A percentile compares a stretch with the other conserved stretches of the same genome.
phyloP scores from a whole-genome alignment of 2,329 filamentous ascomycete genomes.

The Chaetothyriales sp. region DNA sequence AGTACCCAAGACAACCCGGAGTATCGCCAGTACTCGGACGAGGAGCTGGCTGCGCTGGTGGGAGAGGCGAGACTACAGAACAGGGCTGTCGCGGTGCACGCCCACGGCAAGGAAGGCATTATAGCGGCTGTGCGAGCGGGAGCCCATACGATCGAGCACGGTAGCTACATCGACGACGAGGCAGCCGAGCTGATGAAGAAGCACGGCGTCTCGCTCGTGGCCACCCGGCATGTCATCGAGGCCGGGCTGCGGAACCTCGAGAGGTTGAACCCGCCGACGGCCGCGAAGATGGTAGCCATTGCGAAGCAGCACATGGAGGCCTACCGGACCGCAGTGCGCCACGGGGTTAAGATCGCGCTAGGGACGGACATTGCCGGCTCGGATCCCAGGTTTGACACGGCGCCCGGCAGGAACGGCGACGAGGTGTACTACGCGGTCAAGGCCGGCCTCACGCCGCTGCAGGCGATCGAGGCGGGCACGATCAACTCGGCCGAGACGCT shows the following conservation, averaged over 20 bases:
- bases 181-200: conserved; percentile 32
- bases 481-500: conserved; percentile 34
- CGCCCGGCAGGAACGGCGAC: conserved; percentile 32
- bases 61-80: conserved; percentile 30
- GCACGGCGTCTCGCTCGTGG: conserved; percentile 32
- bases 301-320: conserved; percentile 26
- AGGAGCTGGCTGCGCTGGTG: conserved; percentile 33
- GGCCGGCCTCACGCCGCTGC: conserved; percentile 36
- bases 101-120: conserved; percentile 36
- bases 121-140: conserved; percentile 33
- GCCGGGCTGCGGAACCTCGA: conserved; percentile 24
- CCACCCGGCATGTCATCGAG: conserved; percentile 33
- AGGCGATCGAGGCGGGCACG: conserved; percentile 40
- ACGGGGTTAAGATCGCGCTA: conserved; percentile 35
- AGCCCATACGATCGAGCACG: conserved; percentile 37
- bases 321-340: conserved; percentile 31
- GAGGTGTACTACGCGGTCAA: conserved; percentile 36
- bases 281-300: conserved; percentile 29
- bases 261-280: conserved; percentile 22
- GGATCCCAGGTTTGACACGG: conserved; percentile 22
- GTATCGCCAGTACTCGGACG: conserved; percentile 32
- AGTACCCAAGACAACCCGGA: no score
- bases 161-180: conserved; percentile 36
- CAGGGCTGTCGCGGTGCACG: conserved; percentile 32
- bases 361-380: conserved; percentile 35